Evolutionary conservation across 331 rosid genomes (phyloP), one percentile per base, ranked within the genome.

Genomic region (Prunus yedoensis): DNA sequence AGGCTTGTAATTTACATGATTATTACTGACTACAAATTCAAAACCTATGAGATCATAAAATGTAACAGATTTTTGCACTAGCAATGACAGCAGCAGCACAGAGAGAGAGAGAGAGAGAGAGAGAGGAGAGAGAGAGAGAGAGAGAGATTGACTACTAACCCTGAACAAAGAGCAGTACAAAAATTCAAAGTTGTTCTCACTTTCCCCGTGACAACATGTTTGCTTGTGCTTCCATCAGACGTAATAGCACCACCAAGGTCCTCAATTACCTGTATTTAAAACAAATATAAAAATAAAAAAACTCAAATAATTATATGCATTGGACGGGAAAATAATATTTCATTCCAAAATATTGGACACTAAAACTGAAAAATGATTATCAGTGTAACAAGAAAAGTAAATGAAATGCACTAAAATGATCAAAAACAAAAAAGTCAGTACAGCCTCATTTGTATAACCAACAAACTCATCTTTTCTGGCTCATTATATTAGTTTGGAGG

Each of bases 191-290:
- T 93, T 80, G 85, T 90, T 77, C 98, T 86, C 79, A 81, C 96
- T 89, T 88, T 70, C 82, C 98, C 97, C 1, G 96, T 93, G 81
- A 91, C 84, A 79, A 91, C 87, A 83, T 93, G 97, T 5, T 97
- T 91, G 76, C 91, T 47, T 74, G 75, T 69, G 74, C 84, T 87
- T 79, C 98, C 98, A 74, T 89, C 87, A 61, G 83, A 14, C 5
- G 84, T 63, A 74, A 85, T 78, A 79, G 86, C 82, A 52, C 96
- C 98, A 72, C 98, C 98, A 74, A 93, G 98, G 81, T 79, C 90
- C 79, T 80, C 80, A 75, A 91, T 89, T 53, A 91, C 98, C 98
- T 93, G 74, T 53, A 74, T 30, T 30, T 61, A 61, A 74, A 77
- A 52, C 41, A 49, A 75, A 65, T n/a, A 65, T 18, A 17, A 35